Base-by-base conservation (phyloP, 1,139 yeast genomes). In the Debaryomycetaceae sp. region DNA sequence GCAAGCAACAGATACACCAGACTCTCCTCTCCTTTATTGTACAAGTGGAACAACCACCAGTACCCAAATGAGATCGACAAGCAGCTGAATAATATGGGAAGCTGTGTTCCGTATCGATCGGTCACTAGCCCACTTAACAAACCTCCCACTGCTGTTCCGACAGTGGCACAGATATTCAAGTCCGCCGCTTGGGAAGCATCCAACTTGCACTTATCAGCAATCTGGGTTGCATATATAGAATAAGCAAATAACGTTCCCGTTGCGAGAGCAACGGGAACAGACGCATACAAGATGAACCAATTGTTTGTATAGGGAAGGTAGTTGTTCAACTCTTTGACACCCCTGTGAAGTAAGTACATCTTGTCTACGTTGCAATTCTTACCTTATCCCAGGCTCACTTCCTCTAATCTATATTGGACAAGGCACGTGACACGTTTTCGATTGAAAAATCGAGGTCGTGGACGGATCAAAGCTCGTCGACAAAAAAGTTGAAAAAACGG, bases 191-290 rank as follows among this genome's bases (percentile, higher is more conserved):
- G 58, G 24, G 65, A 55, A 13, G 70, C 59, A 41, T 54, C 62
- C 35, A 67, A 51, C 11, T 58, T 53, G 52, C 72, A 67, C 40
- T 46, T 47, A 14, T 62, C 63, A 1, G 70, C 69, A 35, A 67
- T 51, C 44, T 66, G 68, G 8, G 72, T 66, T 11, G 61, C 59
- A 49, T 65, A 66, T 3, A 66, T 65, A 3, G 72, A 66, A 47
- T 57, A 66, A 7, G 66, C 70, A 50, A 67, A 67, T 9, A 67
- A 43, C 0, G 71, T 65, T 5, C 72, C 72, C 30, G 69, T 55
- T 0, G 71, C 57, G 17, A 67, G 49, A 1, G 70, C 63, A 20
- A 67, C 70, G 0, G 71, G 71, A 6, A 67, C 50, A 6, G 69
- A 57, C 17, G 64, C 54, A 1, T 49, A 36, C 30, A 65, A 49